phyloP scores from a whole-genome alignment of 2,329 filamentous ascomycete species.

The Alternaria brassicae region DNA sequence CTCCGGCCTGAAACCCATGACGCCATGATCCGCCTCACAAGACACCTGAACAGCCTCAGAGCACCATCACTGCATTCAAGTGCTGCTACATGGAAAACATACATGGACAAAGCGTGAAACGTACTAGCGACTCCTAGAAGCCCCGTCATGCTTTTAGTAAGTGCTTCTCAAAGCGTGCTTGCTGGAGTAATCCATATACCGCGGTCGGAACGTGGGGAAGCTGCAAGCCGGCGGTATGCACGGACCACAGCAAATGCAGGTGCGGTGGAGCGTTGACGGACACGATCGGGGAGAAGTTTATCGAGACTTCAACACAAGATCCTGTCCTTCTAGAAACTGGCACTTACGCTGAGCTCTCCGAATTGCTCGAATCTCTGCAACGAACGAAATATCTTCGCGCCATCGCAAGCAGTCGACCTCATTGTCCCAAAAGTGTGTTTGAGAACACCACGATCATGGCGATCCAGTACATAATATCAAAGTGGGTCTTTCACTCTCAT shows the following conservation, averaged over 20 bases:
- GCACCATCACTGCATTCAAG: neutral
- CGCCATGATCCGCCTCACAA: slow-evolving; percentile 38
- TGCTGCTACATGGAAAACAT: neutral
- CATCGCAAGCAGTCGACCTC: neutral
- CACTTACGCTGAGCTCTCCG: neutral
- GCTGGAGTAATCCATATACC: neutral
- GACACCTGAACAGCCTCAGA: neutral
- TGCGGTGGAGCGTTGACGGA: slow-evolving; percentile 21
- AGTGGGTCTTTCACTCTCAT: slow-evolving; percentile 37
- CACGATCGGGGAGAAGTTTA: slow-evolving; percentile 22
- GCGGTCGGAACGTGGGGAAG: slow-evolving; percentile 21
- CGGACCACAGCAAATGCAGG: slow-evolving; percentile 25
- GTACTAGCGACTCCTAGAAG: neutral
- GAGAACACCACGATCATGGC: slow-evolving; percentile 32
- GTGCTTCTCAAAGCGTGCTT: slow-evolving; percentile 1
- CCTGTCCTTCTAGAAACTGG: neutral
- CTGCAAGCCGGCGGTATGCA: slow-evolving; percentile 19
- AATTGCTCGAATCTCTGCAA: no score
- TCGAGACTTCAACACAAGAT: neutral
- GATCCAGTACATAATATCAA: slow-evolving; percentile 54
- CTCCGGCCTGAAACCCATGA: slow-evolving; percentile 41
- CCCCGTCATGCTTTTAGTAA: neutral
- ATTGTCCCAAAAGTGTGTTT: neutral
- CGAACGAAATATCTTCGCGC: neutral
- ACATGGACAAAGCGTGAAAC: neutral